Conservation (phyloP, 2,329 filamentous ascomycete species). For the Penicillium paneum region DNA sequence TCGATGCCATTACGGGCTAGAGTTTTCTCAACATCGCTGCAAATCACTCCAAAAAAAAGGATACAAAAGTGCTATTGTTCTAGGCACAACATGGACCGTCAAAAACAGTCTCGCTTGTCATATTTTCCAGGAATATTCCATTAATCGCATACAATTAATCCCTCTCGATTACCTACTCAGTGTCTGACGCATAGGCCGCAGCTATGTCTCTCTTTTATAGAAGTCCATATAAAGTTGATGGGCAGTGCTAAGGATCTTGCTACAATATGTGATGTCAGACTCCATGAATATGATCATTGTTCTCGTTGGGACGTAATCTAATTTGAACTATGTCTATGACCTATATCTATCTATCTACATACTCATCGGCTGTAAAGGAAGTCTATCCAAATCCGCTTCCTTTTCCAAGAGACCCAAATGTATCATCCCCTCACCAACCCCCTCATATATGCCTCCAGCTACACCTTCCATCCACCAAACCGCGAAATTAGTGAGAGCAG, state of each 20-base stretch:
- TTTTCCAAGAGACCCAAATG: conserved; percentile 39
- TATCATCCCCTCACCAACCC: conserved; percentile 54
- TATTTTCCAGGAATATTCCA: no score
- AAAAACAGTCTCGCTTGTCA: not conserved
- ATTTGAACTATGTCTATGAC: not conserved
- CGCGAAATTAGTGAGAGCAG: conserved; percentile 54
- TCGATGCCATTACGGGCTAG: not conserved
- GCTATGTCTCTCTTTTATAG: no score
- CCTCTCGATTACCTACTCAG: no score
- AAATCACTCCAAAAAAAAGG: conserved; percentile 2
- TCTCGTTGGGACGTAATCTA: not conserved
- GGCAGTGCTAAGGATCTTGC: conserved; percentile 5
- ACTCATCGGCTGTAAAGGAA: conserved; percentile 8
- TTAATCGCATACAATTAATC: no score
- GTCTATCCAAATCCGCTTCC: conserved; percentile 17
- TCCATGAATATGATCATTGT: not conserved
- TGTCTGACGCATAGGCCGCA: no score
- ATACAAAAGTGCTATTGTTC: not conserved
- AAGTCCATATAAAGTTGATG: not conserved
- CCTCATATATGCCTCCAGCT: conserved; percentile 65
- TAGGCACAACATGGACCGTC: conserved; percentile 6
- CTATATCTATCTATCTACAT: not conserved
- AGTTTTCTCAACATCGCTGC: conserved; percentile 6
- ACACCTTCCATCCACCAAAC: conserved; percentile 63
- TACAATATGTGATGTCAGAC: conserved; percentile 6